phyloP scores from a whole-genome alignment of 345 rosid genomes.

The Pelargonium nanum region DNA sequence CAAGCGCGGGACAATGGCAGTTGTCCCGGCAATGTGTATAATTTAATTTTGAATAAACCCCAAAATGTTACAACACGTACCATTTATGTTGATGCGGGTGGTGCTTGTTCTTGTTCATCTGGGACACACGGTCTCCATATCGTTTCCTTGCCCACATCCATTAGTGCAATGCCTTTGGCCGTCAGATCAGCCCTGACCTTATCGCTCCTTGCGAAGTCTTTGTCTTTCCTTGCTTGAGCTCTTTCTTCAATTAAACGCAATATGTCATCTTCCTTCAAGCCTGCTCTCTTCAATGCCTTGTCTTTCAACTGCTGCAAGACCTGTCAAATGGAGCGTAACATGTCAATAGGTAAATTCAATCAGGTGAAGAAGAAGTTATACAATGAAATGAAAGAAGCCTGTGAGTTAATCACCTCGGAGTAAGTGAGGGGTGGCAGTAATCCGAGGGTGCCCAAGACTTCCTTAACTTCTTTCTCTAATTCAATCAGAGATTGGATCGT shows the following conservation, averaged over 20 bases:
- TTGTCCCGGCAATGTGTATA: too few relatives aligned
- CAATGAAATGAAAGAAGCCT: not conserved
- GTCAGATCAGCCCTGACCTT: conserved; percentile 56
- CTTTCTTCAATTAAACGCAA: conserved; percentile 44
- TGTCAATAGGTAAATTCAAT: not conserved
- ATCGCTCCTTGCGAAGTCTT: conserved; percentile 63
- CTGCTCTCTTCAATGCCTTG: conserved; percentile 63
- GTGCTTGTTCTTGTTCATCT: conserved; percentile 13
- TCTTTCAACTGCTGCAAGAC: conserved; percentile 50
- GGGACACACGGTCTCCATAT: conserved; percentile 79
- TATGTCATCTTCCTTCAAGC: conserved; percentile 44
- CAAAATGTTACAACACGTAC: too few relatives aligned
- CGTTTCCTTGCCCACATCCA: conserved; percentile 73
- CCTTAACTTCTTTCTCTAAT: conserved; percentile 46
- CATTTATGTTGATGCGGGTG: too few relatives aligned
- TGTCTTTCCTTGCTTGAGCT: conserved; percentile 43
- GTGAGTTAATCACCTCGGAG: conserved; percentile 32
- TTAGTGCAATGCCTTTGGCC: conserved; percentile 58
- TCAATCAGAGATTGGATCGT: conserved; percentile 47
- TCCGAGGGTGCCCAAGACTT: conserved; percentile 55
- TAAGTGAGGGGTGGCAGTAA: conserved; percentile 41
- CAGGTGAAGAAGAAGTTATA: not conserved
- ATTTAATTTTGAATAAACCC: too few relatives aligned
- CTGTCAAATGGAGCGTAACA: conserved; percentile 14
- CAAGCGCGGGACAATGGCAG: too few relatives aligned